Conservation (phyloP, 2,329 filamentous ascomycete species). For the Orbilia quercus region DNA sequence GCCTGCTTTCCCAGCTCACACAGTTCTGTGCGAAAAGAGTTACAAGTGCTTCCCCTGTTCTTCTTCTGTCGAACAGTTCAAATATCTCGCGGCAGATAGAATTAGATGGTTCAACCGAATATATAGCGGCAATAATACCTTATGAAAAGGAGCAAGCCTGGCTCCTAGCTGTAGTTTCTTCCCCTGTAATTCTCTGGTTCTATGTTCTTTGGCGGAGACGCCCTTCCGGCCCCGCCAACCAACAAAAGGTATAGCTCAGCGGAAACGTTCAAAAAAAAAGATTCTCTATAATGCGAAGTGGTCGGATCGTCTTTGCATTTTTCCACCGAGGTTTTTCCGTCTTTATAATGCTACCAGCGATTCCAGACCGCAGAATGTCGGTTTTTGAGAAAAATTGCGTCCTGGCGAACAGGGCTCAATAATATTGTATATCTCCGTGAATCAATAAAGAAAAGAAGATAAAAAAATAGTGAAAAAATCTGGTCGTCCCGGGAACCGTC, state of each 20-base stretch:
- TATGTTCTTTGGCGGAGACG: slow-evolving; percentile 21
- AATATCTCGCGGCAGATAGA: slow-evolving; percentile 13
- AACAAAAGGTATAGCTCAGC: slow-evolving; percentile 27
- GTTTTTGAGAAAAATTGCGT: neutral
- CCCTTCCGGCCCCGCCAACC: slow-evolving; percentile 37
- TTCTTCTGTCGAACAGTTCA: slow-evolving; percentile 20
- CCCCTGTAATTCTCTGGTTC: slow-evolving; percentile 7
- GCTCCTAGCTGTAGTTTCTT: slow-evolving; percentile 7
- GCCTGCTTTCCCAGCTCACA: slow-evolving; percentile 33
- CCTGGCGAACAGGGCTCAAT: slow-evolving; percentile 15
- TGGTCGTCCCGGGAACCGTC: slow-evolving; percentile 11
- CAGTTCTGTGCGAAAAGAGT: slow-evolving; percentile 16
- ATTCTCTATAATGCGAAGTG: slow-evolving; percentile 48
- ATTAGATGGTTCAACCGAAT: slow-evolving; percentile 33
- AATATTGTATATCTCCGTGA: slow-evolving; percentile 25
- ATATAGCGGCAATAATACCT: slow-evolving; percentile 54
- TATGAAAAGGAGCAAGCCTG: slow-evolving; percentile 33
- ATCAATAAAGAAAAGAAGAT: slow-evolving; percentile 29
- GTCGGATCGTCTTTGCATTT: slow-evolving; percentile 49
- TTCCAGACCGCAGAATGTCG: slow-evolving; percentile 21
- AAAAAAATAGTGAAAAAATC: no score
- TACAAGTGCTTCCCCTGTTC: slow-evolving; percentile 34
- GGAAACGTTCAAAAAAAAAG: slow-evolving; percentile 30
- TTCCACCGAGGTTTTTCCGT: slow-evolving; percentile 20
- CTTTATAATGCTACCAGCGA: slow-evolving; percentile 21